Base-by-base conservation (phyloP, 1,284 basidiomycete genomes). In the Rhodotorula sp. region DNA sequence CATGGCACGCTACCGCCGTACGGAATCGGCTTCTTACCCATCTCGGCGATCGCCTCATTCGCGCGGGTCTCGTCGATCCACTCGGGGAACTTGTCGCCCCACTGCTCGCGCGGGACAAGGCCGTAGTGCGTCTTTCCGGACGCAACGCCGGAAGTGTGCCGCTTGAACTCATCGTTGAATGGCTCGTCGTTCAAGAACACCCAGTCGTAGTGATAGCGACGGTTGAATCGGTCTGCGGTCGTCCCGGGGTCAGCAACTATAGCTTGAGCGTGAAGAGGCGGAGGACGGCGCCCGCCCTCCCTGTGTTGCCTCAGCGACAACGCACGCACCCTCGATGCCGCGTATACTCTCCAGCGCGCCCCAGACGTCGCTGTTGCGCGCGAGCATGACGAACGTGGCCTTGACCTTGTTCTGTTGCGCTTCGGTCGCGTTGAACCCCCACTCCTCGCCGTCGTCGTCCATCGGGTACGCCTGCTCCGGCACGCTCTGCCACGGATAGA, bases 21-120 rank as follows among this genome's bases (percentile, higher is more conserved):
- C 64, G 95, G 94, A 76, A 97, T 91, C 71, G 88, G 86, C 62
- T 92, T 85, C 76, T 86, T 84, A n/a, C 87, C 84, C 91, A 96
- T 87, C 73, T 56, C 71, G 46, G 51, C 29, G 36, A 66, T 37
- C 86, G 85, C 61, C 83, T 84, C 39, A 81, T 83, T 37, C 3
- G 92, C 91, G 61, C 84, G 85, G 10, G 86, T 83, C 78, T 91
- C 89, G 63, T 82, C 76, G 61, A 83, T 81, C 81, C 89, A 91
- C 36, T 88, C 86, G 0, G 92, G 69, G 8, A 70, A 91, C 15
- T 48, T 58, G 80, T 93, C 91, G 71, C 85, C 83, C 95, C 95
- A 97, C 73, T 94, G 85, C 7, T 92, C 88, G 17, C 83, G 82
- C 2, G 90, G 88, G 76, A 98, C 93, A 55, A 90, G 83, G 15